A percentile compares a stretch with the other conserved stretches of the same genome.
Conservation (phyloP, 176 grass and related monocot species). For the Phyllostachys edulis region DNA sequence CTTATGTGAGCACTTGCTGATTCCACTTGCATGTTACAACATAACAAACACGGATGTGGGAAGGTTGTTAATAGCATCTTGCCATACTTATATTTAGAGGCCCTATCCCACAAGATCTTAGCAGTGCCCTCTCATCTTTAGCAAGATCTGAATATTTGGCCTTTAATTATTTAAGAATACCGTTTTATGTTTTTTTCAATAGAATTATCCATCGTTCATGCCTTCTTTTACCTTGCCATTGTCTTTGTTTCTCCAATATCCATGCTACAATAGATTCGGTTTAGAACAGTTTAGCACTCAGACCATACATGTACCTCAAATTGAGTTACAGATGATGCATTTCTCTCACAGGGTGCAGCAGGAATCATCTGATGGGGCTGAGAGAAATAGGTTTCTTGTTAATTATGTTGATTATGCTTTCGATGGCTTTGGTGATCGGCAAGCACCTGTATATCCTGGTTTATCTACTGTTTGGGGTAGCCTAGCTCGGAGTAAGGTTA, state of each 20-base stretch:
- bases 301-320: slow-evolving; percentile 10
- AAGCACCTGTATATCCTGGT: slow-evolving; percentile 94
- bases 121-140: slow-evolving; percentile 5
- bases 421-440: slow-evolving; percentile 82
- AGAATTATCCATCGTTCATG: not conserved
- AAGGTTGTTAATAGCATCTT: slow-evolving; percentile 14
- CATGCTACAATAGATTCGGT: not conserved
- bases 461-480: slow-evolving; percentile 99
- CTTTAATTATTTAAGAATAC: not conserved
- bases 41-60: not conserved
- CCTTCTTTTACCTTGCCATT: not conserved
- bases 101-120: not conserved
- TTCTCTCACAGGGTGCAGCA: slow-evolving; percentile 79
- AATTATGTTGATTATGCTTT: slow-evolving; percentile 98
- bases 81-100: slow-evolving; percentile 18
- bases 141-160: slow-evolving; percentile 13
- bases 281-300: not conserved
- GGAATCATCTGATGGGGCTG: slow-evolving; percentile 94
- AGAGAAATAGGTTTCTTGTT: slow-evolving; percentile 93
- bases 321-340: slow-evolving; percentile 27
- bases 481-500: slow-evolving; percentile 97
- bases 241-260: not conserved
- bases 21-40: slow-evolving; percentile 25
- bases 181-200: not conserved
- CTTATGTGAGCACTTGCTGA: slow-evolving; percentile 10